A percentile compares a stretch with the other conserved stretches of the same genome.
phyloP scores from a whole-genome alignment of 352 stramenopile species.

The Sclerospora graminicola region DNA sequence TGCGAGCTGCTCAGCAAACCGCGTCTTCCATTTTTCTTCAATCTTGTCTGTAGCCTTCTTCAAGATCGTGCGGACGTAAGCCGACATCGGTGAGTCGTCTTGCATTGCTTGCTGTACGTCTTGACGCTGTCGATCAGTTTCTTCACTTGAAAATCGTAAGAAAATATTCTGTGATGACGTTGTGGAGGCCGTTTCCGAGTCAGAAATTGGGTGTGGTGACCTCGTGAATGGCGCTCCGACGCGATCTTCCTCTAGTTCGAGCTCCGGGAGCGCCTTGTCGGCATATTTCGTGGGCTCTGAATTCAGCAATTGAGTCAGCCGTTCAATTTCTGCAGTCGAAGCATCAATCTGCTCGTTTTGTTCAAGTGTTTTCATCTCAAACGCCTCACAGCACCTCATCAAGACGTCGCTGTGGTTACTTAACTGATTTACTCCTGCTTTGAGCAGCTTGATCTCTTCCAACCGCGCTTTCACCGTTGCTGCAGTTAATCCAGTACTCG shows the following conservation, averaged over 20 bases:
- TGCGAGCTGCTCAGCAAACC: constrained; percentile 53
- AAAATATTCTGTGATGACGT: constrained; percentile 29
- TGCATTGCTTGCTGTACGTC: constrained; percentile 32
- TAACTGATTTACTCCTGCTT: constrained; percentile 30
- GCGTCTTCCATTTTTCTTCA: constrained; percentile 71
- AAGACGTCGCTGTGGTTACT: constrained; percentile 32
- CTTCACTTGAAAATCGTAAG: constrained; percentile 16
- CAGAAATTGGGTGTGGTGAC: constrained; percentile 15
- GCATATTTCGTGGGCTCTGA: constrained; percentile 13
- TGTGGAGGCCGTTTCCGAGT: constrained; percentile 24
- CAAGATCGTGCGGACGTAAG: constrained; percentile 63
- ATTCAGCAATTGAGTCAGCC: constrained; percentile 25
- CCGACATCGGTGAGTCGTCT: constrained; percentile 55
- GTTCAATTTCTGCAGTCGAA: constrained; percentile 34
- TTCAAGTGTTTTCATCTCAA: constrained; percentile 30
- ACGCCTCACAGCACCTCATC: constrained; percentile 38
- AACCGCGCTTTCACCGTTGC: constrained; percentile 30
- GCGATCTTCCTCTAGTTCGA: constrained; percentile 20
- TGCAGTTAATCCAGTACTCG: constrained; percentile 23
- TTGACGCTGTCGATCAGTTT: constrained; percentile 25
- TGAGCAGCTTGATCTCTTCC: constrained; percentile 48
- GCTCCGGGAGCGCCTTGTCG: constrained; percentile 9
- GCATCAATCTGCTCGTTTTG: constrained; percentile 34
- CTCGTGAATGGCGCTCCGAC: constrained; percentile 10
- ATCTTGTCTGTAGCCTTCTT: constrained; percentile 74